These are phyloP conservation scores for Cerioporus squamosus DNA, from an alignment of 1,284 basidiomycete species.

Conservation along the genomic window DNA sequence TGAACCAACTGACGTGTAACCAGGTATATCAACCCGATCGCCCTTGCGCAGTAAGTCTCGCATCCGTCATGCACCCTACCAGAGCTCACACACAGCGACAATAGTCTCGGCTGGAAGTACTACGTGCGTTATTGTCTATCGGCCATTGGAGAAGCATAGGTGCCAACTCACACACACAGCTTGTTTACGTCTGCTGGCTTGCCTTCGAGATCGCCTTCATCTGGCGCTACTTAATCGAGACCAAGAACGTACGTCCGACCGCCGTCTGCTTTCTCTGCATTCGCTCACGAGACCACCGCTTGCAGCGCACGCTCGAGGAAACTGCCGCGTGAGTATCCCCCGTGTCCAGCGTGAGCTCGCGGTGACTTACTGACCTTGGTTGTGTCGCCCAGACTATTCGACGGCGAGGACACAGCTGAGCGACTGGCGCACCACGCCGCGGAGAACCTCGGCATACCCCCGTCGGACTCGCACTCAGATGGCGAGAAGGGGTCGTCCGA, in stretches of 20 bases:
- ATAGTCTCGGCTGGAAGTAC: conserved; percentile 40
- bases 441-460: conserved; percentile 24
- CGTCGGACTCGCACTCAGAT: conserved; percentile 25
- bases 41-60: conserved; percentile 36
- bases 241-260: conserved; percentile 36
- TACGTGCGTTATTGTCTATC: conserved; percentile 28
- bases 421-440: conserved; percentile 29
- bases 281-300: background rate
- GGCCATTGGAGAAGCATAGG: too few relatives aligned
- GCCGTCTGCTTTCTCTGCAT: background rate
- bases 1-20: background rate
- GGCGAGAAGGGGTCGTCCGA: conserved; percentile 31
- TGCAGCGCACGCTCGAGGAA: conserved; percentile 36
- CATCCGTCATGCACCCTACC: background rate
- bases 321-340: conserved; percentile 33
- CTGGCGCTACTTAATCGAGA: conserved; percentile 55
- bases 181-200: conserved; percentile 38
- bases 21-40: conserved; percentile 48
- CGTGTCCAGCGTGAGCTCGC: background rate
- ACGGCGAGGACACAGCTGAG: conserved; percentile 32
- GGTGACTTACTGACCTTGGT: background rate
- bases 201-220: conserved; percentile 60
- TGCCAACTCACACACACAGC: conserved; percentile 28
- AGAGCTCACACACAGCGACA: background rate
- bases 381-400: conserved; percentile 30